Evolutionary conservation across 225 moss, liverwort and hornwort genomes (phyloP).

Genomic region (Bryum argenteum): DNA sequence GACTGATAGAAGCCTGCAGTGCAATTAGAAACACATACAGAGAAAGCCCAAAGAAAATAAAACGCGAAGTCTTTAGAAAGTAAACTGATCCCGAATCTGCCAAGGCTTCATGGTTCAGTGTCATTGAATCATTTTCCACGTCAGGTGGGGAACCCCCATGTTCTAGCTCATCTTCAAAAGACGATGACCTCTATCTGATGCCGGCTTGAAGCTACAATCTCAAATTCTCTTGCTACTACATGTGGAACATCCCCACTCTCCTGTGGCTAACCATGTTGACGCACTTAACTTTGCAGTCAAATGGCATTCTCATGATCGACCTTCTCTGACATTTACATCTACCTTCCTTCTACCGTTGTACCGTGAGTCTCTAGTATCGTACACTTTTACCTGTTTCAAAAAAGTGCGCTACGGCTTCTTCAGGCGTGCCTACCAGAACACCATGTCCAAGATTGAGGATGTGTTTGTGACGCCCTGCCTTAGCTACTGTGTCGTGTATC

Average conservation of each 20-base stretch:
- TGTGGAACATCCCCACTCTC: neutral
- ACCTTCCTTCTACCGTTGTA: neutral
- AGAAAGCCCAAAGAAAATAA: too few relatives aligned
- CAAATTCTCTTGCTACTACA: slow-evolving; percentile 1
- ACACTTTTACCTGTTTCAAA: slow-evolving; percentile 76
- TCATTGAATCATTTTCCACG: too few relatives aligned
- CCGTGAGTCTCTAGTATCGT: slow-evolving; percentile 47
- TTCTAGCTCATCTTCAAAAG: neutral
- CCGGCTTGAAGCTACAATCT: neutral
- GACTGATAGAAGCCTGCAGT: too few relatives aligned
- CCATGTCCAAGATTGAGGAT: slow-evolving; percentile 90
- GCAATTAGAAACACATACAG: too few relatives aligned
- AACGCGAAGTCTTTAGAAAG: too few relatives aligned
- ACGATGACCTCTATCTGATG: neutral
- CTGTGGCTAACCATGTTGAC: neutral
- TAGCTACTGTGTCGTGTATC: slow-evolving; percentile 71
- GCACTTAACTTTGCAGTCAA: neutral
- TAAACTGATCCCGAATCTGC: too few relatives aligned
- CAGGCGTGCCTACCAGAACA: slow-evolving; percentile 87
- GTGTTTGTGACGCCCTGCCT: slow-evolving; percentile 80
- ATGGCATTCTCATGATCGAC: neutral
- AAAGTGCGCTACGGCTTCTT: slow-evolving; percentile 91
- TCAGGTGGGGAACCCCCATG: neutral
- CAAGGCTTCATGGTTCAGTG: too few relatives aligned
- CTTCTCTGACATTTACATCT: neutral